Conservation (phyloP, 2,329 filamentous ascomycete species). For the Xylaria sp. region DNA sequence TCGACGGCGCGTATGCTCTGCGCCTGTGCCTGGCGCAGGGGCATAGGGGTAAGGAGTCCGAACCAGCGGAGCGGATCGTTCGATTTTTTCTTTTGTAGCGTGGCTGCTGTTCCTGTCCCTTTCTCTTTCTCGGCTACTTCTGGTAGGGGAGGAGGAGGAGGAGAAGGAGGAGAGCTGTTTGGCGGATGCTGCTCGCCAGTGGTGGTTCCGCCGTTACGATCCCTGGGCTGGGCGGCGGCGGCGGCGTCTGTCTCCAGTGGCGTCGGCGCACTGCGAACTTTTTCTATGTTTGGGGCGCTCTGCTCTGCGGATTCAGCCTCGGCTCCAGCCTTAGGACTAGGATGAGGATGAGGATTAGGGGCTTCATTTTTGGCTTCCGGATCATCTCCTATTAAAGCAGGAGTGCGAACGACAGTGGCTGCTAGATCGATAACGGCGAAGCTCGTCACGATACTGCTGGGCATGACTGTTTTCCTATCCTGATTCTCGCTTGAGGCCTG, state of each 20-base stretch:
- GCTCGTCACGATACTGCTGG: slow-evolving; percentile 33
- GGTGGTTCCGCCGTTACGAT: not conserved
- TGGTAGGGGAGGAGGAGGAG: too few species aligned
- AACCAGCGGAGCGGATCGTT: slow-evolving; percentile 70
- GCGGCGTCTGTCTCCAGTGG: not conserved
- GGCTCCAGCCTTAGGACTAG: slow-evolving; percentile 7
- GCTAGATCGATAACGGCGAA: slow-evolving; percentile 40
- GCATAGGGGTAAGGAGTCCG: slow-evolving; percentile 63
- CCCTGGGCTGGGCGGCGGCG: not conserved
- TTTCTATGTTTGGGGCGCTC: slow-evolving; percentile 18
- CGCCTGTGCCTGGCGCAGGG: slow-evolving; percentile 68
- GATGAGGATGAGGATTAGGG: slow-evolving; percentile 2
- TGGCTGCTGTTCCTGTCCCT: not conserved
- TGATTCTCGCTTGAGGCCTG: slow-evolving; percentile 7
- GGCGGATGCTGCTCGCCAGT: not conserved
- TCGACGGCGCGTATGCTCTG: slow-evolving; percentile 68
- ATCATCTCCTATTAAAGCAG: slow-evolving; percentile 9
- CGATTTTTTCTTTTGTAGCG: slow-evolving; percentile 31
- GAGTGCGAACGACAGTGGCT: not conserved
- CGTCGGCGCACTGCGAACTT: not conserved
- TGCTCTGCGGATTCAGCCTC: slow-evolving; percentile 8
- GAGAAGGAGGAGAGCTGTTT: too few species aligned
- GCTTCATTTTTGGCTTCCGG: slow-evolving; percentile 23
- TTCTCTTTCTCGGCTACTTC: slow-evolving; percentile 27
- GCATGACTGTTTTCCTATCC: slow-evolving; percentile 13